Evolutionary conservation across 306 rosid genomes (phyloP).

Genomic region (Acmispon strigosus): DNA sequence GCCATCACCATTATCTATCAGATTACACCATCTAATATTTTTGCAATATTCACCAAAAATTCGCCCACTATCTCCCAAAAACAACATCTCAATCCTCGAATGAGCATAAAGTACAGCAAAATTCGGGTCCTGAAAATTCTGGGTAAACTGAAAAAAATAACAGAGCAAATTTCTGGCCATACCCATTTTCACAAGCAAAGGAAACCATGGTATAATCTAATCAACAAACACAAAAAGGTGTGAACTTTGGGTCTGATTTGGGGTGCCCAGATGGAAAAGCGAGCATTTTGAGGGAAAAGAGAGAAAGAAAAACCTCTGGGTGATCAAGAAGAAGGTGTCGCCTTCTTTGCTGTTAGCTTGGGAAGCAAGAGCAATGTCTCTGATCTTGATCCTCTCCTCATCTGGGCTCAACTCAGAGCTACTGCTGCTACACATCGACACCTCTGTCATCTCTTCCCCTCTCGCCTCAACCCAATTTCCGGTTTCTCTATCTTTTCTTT

Average conservation of each 20-base stretch:
- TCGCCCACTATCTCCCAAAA: neutral
- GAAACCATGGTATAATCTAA: neutral
- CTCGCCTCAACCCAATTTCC: neutral
- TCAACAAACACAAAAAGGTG: neutral
- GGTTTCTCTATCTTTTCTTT: neutral
- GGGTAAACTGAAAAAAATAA: neutral
- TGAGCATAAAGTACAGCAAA: neutral
- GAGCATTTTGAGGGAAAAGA: neutral
- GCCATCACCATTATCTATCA: neutral
- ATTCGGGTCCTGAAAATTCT: neutral
- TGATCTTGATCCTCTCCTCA: slow-evolving; percentile 84
- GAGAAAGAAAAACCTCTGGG: slow-evolving; percentile 56
- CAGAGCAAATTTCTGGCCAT: neutral
- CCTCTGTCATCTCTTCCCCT: slow-evolving; percentile 48
- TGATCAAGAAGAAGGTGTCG: slow-evolving; percentile 66
- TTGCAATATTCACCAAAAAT: neutral
- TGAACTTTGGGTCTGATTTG: slow-evolving; percentile 8
- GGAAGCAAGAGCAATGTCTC: slow-evolving; percentile 82
- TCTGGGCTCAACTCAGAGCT: slow-evolving; percentile 64
- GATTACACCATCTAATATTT: slow-evolving; percentile 1
- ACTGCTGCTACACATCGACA: slow-evolving; percentile 52
- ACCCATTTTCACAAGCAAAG: neutral
- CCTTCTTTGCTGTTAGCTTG: slow-evolving; percentile 85
- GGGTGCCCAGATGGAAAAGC: slow-evolving; percentile 1
- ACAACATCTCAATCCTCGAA: neutral